Evolutionary conservation across 1,139 yeast species (phyloP), one percentile per base, ranked within the genome.

Genomic region (Nematodospora anomalae): DNA sequence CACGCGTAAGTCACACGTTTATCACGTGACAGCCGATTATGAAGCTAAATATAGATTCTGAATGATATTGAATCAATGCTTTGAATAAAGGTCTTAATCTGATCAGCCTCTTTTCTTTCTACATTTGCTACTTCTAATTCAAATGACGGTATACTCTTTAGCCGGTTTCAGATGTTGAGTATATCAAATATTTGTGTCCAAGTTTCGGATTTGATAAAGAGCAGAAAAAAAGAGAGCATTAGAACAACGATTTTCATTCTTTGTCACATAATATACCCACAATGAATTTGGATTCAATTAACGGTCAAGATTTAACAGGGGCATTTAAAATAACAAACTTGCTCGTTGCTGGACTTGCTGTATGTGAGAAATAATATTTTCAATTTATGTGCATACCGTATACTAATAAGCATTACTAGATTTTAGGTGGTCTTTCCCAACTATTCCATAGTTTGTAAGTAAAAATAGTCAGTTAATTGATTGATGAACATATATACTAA

Each of bases 311-410:
- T 47, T 57, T 66, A 35, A 60, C 67, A 44, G 77, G 75, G 13
- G 74, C 71, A 13, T 85, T 87, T 64, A 81, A 76, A 49, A 66
- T 74, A 26, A 75, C 78, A 52, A 86, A 87, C 53, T 57, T 87
- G 39, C 62, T 71, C 2, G 83, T 84, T 21, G 89, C 87, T 4
- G 71, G 70, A 1, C 60, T 85, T 32, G 47, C 81, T 10, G 82
- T 81, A 60, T 40, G 84, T 62, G 14, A 18, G 21, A 12, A 10
- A 3, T 10, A 21, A 13, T 26, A 5, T 13, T 11, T 16, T 21
- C 14, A 9, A 30, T 20, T 25, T 28, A 10, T n/a, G 13, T 11
- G 14, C 6, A 5, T n/a, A n/a, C n/a, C n/a, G n/a, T 25, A 12
- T 44, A 49, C 62, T 56, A 58, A 59, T 63, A 28, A 36, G 41